Percentiles rank a stretch among this genome's conserved stretches.
Evolutionary conservation across 179 eudicot genomes (phyloP).

Genomic region (Beta lomatogona): DNA sequence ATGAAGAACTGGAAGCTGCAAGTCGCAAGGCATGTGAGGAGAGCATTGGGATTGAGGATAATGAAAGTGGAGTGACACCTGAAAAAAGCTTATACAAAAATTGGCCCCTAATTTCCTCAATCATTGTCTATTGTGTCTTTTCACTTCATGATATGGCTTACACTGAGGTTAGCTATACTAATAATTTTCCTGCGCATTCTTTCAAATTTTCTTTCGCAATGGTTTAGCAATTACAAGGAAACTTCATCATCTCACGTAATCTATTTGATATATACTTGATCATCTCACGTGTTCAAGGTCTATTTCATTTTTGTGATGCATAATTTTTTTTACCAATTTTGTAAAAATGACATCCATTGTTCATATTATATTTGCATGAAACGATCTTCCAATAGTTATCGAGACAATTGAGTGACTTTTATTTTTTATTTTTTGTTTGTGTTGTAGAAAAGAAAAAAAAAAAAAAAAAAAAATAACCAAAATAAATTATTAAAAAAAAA

Average conservation of each 20-base stretch:
- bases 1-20: constrained; percentile 57
- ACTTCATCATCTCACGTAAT: background rate
- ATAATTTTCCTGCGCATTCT: background rate
- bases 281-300: background rate
- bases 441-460: too few species aligned
- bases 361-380: background rate
- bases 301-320: background rate
- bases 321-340: background rate
- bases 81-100: constrained; percentile 57
- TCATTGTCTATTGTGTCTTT: constrained; percentile 76
- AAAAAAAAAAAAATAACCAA: too few species aligned
- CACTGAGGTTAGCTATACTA: constrained; percentile 54
- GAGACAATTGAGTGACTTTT: too few species aligned
- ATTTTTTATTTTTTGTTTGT: too few species aligned
- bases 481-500: too few species aligned
- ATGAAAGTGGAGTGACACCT: constrained; percentile 28
- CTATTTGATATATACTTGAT: too few species aligned
- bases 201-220: background rate
- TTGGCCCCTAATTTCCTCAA: constrained; percentile 86
- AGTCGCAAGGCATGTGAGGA: constrained; percentile 17
- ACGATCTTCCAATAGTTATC: background rate
- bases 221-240: background rate
- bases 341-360: background rate
- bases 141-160: constrained; percentile 96
- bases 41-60: constrained; percentile 21